Evolutionary conservation across 148 eudicot genomes (phyloP), one percentile per base, ranked within the genome.

Genomic region (Silene latifolia): DNA sequence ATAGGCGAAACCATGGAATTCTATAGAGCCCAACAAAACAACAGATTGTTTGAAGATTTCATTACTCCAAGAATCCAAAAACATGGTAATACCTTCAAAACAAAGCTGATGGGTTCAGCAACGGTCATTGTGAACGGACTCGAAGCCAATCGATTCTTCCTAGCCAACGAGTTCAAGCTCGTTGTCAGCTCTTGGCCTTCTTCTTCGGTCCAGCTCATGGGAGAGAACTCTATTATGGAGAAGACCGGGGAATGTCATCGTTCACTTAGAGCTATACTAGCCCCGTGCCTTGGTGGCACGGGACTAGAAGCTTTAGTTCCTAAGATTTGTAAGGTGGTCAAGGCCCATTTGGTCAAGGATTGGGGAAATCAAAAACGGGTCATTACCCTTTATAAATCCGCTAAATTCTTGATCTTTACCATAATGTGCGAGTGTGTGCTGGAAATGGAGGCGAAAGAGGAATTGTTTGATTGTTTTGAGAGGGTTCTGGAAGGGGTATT

Each of bases 151-250:
- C 82, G 82, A 0, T 93, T 93, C 79, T 87, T 93, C 77, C 51
- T 90, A 9, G 85, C 90, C 0, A 93, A 90, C 60, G 96, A 93
- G 85, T 93, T 93, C 73, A 90, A 90, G 85, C 70, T 93, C 11
- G 96, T 93, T 18, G 84, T 90, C 13, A 90, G 98, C 81, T 89
- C 96, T 0, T 90, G 98, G 98, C 93, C 98, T 4, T 72, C 93
- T 5, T 87, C 92, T 0, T 81, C 93, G 0, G 93, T 93, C 19
- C 90, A 90, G 42, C 82, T 93, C 68, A 93, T 93, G 98, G 98
- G 98, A 0, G 71, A 35, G 32, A 54, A 82, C 67, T 90, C 90
- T 1, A 93, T 93, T 71, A 93, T 93, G 98, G 93, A 90, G 76
- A 90, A 86, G 78, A 86, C 85, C 27, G 93, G 93, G 24, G 89